Evolutionary conservation across 2,329 filamentous ascomycete genomes (phyloP).

Genomic region (Trichoderma semiorbis): DNA sequence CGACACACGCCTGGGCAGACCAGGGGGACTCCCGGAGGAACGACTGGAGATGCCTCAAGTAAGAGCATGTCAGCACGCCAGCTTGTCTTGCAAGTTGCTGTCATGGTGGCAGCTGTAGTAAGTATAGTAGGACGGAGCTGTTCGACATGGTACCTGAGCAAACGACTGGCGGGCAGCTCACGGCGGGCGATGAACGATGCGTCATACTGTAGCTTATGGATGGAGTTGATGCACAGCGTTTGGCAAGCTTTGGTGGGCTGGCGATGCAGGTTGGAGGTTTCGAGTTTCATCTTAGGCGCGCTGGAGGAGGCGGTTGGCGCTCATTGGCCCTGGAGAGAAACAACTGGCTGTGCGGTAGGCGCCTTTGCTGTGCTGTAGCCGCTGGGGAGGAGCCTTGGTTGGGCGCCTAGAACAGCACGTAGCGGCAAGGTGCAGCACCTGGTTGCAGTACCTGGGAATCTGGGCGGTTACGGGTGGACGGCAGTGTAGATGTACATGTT

Average conservation of each 20-base stretch:
- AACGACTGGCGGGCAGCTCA: conserved; percentile 13
- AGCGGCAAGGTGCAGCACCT: neutral
- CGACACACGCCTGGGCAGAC: conserved; percentile 8
- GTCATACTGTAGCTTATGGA: neutral
- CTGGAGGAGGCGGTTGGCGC: conserved; percentile 10
- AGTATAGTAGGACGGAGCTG: neutral
- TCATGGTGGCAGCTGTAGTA: neutral
- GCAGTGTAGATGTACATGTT: neutral
- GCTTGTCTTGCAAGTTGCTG: neutral
- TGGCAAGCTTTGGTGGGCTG: neutral
- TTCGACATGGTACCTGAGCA: neutral
- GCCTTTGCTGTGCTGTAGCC: neutral
- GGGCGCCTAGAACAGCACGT: neutral
- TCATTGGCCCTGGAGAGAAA: conserved; percentile 23
- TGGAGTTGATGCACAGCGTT: neutral
- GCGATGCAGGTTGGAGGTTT: conserved; percentile 21
- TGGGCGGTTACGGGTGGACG: neutral
- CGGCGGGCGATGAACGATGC: neutral
- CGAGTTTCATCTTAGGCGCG: conserved; percentile 28
- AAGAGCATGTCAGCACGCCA: neutral
- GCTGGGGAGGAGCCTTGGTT: neutral
- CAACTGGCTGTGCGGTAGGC: neutral
- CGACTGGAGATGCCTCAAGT: neutral
- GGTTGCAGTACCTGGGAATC: neutral
- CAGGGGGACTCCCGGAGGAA: neutral